phyloP scores from a whole-genome alignment of 2,329 filamentous ascomycete genomes.

The Monilinia aucupariae region DNA sequence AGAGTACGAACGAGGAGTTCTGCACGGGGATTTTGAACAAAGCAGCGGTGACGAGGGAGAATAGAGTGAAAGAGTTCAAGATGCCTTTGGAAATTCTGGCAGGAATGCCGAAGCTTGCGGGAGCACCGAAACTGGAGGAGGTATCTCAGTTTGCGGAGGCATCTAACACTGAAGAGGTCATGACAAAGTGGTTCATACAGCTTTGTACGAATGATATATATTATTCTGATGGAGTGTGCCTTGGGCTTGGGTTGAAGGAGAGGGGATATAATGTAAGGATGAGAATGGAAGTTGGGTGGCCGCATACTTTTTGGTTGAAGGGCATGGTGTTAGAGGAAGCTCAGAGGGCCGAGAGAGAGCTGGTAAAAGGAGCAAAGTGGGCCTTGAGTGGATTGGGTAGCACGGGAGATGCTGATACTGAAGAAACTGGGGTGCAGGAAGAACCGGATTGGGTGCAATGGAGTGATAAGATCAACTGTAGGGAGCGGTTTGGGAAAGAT shows the following conservation, averaged over 20 bases:
- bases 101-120: constrained; percentile 16
- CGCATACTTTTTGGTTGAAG: constrained; percentile 50
- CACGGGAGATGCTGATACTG: neutral
- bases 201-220: constrained; percentile 47
- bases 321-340: constrained; percentile 40
- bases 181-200: constrained; percentile 43
- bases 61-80: constrained; percentile 36
- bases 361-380: constrained; percentile 42
- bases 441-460: neutral
- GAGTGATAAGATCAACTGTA: neutral
- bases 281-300: constrained; percentile 43
- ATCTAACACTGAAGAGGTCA: constrained; percentile 26
- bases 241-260: constrained; percentile 40
- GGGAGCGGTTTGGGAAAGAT: neutral
- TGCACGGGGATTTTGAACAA: constrained; percentile 34
- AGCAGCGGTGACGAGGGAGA: constrained; percentile 35
- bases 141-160: neutral
- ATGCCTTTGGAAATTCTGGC: constrained; percentile 41
- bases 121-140: neutral
- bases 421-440: neutral
- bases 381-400: constrained; percentile 29
- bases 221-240: constrained; percentile 48
- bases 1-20: constrained; percentile 38
- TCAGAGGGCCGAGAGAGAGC: constrained; percentile 39
- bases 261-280: constrained; percentile 40